These are phyloP conservation scores for Xylariaceae sp. DNA, from an alignment of 2,329 filamentous ascomycete genomes.

Conservation along the genomic window DNA sequence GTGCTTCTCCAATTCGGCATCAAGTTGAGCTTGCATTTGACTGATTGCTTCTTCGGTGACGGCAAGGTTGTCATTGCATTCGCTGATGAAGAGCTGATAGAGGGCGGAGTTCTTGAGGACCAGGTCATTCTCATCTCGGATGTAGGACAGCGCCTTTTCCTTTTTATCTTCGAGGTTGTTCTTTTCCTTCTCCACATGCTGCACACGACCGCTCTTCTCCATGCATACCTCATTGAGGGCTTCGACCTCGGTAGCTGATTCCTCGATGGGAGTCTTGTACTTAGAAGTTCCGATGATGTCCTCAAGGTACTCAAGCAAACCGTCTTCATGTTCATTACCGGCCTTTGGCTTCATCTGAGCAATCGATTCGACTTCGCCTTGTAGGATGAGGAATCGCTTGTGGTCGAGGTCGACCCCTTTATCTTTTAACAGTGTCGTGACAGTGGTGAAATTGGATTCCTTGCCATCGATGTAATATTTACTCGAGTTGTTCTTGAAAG, in stretches of 20 bases:
- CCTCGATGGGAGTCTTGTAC: conserved; percentile 95
- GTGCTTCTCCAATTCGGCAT: conserved; percentile 86
- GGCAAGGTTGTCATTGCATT: conserved; percentile 82
- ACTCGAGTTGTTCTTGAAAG: conserved; percentile 97
- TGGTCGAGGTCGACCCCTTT: conserved; percentile 94
- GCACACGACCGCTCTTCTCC: conserved; percentile 91
- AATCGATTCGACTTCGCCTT: conserved; percentile 97
- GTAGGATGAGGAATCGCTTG: conserved; percentile 94
- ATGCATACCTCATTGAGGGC: conserved; percentile 89
- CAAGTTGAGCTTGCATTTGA: conserved; percentile 85
- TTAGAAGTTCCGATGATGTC: conserved; percentile 99
- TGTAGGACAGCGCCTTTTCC: conserved; percentile 82
- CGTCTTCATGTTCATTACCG: conserved; percentile 90
- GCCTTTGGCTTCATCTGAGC: conserved; percentile 99
- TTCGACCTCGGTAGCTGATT: conserved; percentile 86
- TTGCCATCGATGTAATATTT: conserved; percentile 95
- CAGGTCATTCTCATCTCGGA: conserved; percentile 91
- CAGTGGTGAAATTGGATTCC: conserved; percentile 85
- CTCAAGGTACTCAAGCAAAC: conserved; percentile 91
- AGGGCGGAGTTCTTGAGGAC: conserved; percentile 83
- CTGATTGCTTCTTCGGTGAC: conserved; percentile 85
- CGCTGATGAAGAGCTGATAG: conserved; percentile 86
- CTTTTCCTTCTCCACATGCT: conserved; percentile 98
- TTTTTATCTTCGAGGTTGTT: conserved; percentile 93
- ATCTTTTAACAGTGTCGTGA: conserved; percentile 81